A percentile compares a stretch with the other conserved stretches of the same genome.
These are phyloP conservation scores for Citropsis articulata DNA, from an alignment of 345 rosid genomes.

Conservation along the genomic window DNA sequence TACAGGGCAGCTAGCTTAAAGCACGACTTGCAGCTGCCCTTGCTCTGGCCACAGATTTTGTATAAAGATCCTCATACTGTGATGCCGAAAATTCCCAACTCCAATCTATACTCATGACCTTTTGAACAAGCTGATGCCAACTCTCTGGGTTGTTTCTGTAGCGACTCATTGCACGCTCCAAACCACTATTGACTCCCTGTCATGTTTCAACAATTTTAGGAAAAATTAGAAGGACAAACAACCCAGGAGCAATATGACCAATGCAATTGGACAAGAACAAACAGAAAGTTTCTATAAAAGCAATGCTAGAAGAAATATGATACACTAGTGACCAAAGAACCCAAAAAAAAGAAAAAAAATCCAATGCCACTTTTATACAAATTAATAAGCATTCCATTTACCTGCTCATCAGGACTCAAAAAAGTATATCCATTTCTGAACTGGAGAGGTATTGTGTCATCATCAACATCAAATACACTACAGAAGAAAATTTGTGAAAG, in stretches of 20 bases:
- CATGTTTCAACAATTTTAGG: neutral
- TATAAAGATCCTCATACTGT: conserved; percentile 81
- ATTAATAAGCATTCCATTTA: conserved; percentile 11
- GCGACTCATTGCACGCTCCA: conserved; percentile 70
- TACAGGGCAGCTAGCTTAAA: conserved; percentile 12
- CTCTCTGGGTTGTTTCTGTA: conserved; percentile 44
- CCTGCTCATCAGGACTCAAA: conserved; percentile 75
- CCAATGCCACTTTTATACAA: neutral
- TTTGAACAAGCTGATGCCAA: conserved; percentile 68
- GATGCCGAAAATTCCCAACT: conserved; percentile 86
- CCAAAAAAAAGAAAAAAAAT: neutral
- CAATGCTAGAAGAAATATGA: neutral
- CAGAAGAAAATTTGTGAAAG: conserved; percentile 9
- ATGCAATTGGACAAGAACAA: neutral
- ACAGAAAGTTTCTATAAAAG: neutral
- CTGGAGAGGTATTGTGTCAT: conserved; percentile 65
- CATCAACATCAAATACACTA: conserved; percentile 86
- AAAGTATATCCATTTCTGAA: conserved; percentile 79
- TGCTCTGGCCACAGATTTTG: conserved; percentile 66
- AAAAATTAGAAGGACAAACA: neutral
- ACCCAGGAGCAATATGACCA: neutral
- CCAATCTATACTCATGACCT: conserved; percentile 79
- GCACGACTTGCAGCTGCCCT: conserved; percentile 41
- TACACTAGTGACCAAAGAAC: neutral
- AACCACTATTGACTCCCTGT: conserved; percentile 62